Evolutionary conservation across 1,139 yeast species (phyloP).

Genomic region (Debaryomyces fabryi): DNA sequence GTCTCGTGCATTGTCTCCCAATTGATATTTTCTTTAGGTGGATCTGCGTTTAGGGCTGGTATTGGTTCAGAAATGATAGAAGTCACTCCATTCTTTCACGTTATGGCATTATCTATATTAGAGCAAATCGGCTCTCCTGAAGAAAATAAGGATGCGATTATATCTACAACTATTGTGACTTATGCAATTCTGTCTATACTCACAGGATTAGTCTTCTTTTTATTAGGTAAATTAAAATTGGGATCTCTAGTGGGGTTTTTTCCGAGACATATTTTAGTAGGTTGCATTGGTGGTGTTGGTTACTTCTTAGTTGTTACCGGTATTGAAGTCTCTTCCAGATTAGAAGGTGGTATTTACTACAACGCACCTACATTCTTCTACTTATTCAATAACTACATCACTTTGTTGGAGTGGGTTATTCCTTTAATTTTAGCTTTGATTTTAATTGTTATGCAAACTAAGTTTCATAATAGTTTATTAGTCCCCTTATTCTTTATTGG

Average conservation of each 20-base stretch:
- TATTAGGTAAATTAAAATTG: slow-evolving; percentile 73
- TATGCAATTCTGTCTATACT: slow-evolving; percentile 81
- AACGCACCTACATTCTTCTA: slow-evolving; percentile 55
- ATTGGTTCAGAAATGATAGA: slow-evolving; percentile 98
- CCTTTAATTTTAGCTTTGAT: slow-evolving; percentile 68
- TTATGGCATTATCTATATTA: slow-evolving; percentile 82
- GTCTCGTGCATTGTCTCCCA: slow-evolving; percentile 88
- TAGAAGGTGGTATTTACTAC: slow-evolving; percentile 73
- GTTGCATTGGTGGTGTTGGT: slow-evolving; percentile 98
- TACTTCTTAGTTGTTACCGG: slow-evolving; percentile 90
- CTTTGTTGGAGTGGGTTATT: slow-evolving; percentile 67
- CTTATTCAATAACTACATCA: slow-evolving; percentile 41
- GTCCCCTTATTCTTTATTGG: slow-evolving; percentile 80
- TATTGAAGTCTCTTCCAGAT: slow-evolving; percentile 80
- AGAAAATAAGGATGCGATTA: slow-evolving; percentile 57
- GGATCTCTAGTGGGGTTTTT: slow-evolving; percentile 93
- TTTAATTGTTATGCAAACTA: slow-evolving; percentile 64
- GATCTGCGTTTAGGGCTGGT: slow-evolving; percentile 85
- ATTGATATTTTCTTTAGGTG: slow-evolving; percentile 84
- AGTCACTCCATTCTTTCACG: slow-evolving; percentile 94
- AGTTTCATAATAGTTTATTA: slow-evolving; percentile 69
- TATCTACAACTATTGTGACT: slow-evolving; percentile 86
- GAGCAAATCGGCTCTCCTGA: slow-evolving; percentile 51
- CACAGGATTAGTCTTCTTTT: slow-evolving; percentile 80
- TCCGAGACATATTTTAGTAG: slow-evolving; percentile 93